Evolutionary conservation across 2,329 filamentous ascomycete species (phyloP), one percentile per base, ranked within the genome.

Genomic region (Thielaviopsis populi): DNA sequence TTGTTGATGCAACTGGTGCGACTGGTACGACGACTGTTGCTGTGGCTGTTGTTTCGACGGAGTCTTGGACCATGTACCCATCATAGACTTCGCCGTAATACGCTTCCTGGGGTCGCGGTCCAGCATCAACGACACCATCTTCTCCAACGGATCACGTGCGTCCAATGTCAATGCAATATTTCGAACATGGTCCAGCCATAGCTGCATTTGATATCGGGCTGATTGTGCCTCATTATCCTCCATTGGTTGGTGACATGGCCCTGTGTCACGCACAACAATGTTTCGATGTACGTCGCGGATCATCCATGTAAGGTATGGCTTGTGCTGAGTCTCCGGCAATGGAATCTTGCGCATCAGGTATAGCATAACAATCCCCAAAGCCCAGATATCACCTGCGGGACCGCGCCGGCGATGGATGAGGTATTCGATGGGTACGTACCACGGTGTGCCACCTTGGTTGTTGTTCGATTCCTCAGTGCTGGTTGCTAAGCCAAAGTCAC

Each of bases 341-440:
- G 77, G 69, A 42, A 83, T 80, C 71, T 80, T 81, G 67, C 76
- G 74, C 63, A 84, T 70, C 3, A 82, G 77, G 67, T 84, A 84
- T 22, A 84, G 75, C 81, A 84, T 83, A 37, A 80, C 83, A 60
- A 84, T 75, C 56, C 81, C 81, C 37, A 84, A 72, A 0, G 80
- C 81, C 81, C 81, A 84, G 8, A 83, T 80, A 67, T 84, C 81
- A 37, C 80, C 81, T 1, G 80, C 73, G 2, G 78, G 71, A 2
- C 81, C 81, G 40, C 81, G 80, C 58, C 76, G 73, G 70, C 79
- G 80, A 62, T 75, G 73, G 13, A 78, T 79, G 66, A 84, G 81
- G 69, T 82, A 84, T 70, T 84, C 82, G 24, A 81, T 81, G 0
- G 82, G 81, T 22, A 84, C 76, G 69, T 84, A 84, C 72, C 82